Percentiles rank a stretch among this genome's conserved stretches.
phyloP scores from a whole-genome alignment of 2,329 filamentous ascomycete genomes.

The Aspergillus viridinutans region DNA sequence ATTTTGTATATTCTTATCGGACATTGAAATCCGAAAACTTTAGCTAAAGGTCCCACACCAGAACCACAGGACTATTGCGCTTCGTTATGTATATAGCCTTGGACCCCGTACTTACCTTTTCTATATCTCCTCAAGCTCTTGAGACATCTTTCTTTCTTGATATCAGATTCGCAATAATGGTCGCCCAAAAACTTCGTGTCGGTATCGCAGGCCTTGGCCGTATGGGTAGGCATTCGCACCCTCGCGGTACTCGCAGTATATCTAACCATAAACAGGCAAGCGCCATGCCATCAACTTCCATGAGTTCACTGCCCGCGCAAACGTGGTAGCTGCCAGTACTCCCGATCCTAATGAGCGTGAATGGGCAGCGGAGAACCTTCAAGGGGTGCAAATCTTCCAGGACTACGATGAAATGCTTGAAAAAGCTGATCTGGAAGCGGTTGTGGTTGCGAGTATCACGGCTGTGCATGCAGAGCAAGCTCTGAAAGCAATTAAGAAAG shows the following conservation, averaged over 20 bases:
- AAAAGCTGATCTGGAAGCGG: slow-evolving; percentile 52
- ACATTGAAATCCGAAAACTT: no score
- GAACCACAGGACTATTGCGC: no score
- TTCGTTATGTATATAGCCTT: no score
- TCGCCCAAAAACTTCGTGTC: slow-evolving; percentile 37
- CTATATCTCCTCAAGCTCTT: no score
- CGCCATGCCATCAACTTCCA: slow-evolving; percentile 49
- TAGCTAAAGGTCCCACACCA: no score
- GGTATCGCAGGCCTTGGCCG: slow-evolving; percentile 49
- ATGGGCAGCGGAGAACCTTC: slow-evolving; percentile 51
- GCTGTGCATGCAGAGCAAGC: slow-evolving; percentile 55
- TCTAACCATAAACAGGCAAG: slow-evolving; percentile 26
- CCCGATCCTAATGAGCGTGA: slow-evolving; percentile 44
- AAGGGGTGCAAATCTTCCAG: slow-evolving; percentile 50
- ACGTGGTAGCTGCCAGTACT: slow-evolving; percentile 48
- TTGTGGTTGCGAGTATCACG: slow-evolving; percentile 53
- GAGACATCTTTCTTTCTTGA: no score
- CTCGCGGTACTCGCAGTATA: no score
- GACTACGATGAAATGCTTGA: slow-evolving; percentile 56
- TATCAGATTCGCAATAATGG: slow-evolving; percentile 12
- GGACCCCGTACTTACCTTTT: no score
- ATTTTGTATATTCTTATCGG: no score
- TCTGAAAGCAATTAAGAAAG: slow-evolving; percentile 53
- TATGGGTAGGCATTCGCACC: slow-evolving; percentile 27
- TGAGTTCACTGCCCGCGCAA: slow-evolving; percentile 45